Percentiles rank a stretch among this genome's conserved stretches.
Conservation (phyloP, 352 stramenopile species). For the Globisporangium viniferum region DNA sequence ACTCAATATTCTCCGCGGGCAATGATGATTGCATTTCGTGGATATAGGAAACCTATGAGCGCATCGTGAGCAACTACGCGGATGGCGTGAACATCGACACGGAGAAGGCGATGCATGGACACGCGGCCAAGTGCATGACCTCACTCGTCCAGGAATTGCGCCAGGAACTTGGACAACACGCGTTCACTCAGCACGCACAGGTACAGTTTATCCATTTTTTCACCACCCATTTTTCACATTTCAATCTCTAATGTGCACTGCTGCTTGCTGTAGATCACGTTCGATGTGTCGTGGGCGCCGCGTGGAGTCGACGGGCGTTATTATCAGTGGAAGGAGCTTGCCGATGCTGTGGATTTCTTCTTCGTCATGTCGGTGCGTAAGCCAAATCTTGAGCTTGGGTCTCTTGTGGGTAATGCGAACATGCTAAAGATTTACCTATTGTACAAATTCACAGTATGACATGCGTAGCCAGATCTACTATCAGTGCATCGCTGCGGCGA, state of each 20-base stretch:
- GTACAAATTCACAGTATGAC: constrained; percentile 60
- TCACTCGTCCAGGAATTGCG: constrained; percentile 65
- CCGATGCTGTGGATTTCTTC: constrained; percentile 68
- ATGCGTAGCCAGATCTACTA: constrained; percentile 92
- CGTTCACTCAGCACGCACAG: constrained; percentile 62
- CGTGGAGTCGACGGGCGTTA: constrained; percentile 77
- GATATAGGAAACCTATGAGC: constrained; percentile 42
- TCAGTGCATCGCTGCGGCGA: constrained; percentile 81
- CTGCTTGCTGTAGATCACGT: constrained; percentile 50
- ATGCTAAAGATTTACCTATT: too few species aligned
- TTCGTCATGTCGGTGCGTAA: constrained; percentile 87
- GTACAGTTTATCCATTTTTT: constrained; percentile 6
- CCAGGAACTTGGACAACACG: constrained; percentile 39
- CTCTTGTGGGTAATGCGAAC: too few species aligned
- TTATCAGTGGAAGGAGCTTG: constrained; percentile 78
- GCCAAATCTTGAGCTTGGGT: too few species aligned
- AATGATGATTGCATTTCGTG: not conserved
- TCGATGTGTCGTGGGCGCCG: constrained; percentile 79
- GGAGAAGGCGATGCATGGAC: constrained; percentile 58
- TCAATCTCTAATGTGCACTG: not conserved
- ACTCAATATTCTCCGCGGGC: not conserved
- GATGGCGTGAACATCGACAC: constrained; percentile 86
- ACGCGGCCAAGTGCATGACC: constrained; percentile 41
- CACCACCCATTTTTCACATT: too few species aligned
- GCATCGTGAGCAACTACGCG: constrained; percentile 63